Base-by-base conservation (phyloP, 192 early-diverging fungal genomes). In the Coemansia sp. region DNA sequence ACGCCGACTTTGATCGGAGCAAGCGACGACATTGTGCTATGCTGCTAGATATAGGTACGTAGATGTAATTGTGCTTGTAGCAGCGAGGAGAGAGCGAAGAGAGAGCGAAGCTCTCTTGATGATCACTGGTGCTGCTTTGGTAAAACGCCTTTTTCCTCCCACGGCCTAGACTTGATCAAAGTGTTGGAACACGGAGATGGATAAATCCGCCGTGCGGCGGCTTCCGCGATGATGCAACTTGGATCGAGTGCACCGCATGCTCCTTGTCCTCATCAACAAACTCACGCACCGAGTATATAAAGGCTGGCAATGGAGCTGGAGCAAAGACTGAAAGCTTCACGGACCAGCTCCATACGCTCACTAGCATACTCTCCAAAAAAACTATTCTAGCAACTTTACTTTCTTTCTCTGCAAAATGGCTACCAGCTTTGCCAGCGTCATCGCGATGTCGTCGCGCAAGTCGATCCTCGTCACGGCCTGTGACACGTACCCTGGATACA, bases 1-100 rank as follows among this genome's bases (percentile, higher is more conserved):
- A 90, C 85, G 51, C 86, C 89, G 58, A 90, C 89, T 35, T 88
- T 90, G 59, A 90, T 83, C 43, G 67, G 54, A 19, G 49, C 32
- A 22, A 17, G 35, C 2, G 35, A 37, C 31, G 35, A 19, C n/a
- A 42, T 42, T 42, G 41, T 35, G 4, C 32, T 38, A 43, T 43
- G 8, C 29, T 61, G 40, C 31, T 8, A 61, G n/a, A n/a, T n/a
- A n/a, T n/a, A n/a, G n/a, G n/a, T n/a, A n/a, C n/a, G n/a, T n/a
- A n/a, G n/a, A n/a, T n/a, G n/a, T n/a, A n/a, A n/a, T n/a, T n/a
- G n/a, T n/a, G n/a, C n/a, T n/a, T n/a, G n/a, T n/a, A 54, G 38
- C 6, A 17, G 6, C 32, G 32, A 5, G 32, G 2, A 5, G 32
- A 35, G 32, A 35, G 32, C 32, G 32, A 35, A 35, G 7, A 5